These are phyloP conservation scores for Xylaria intraflava DNA, from an alignment of 495 filamentous ascomycete genomes.

Conservation along the genomic window DNA sequence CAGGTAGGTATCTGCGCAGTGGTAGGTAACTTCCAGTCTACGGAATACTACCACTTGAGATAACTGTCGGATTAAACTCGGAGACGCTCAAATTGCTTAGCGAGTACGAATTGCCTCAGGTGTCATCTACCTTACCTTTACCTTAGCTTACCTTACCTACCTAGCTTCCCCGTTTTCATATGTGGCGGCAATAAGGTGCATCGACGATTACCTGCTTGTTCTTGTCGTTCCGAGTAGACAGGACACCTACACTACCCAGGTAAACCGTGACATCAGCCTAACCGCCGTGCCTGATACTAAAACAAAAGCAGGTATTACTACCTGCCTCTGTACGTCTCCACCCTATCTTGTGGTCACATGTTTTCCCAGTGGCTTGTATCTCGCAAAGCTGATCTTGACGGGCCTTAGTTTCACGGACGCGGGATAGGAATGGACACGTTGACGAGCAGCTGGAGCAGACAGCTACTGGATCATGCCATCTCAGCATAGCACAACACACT, in stretches of 20 bases:
- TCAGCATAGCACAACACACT: constrained; percentile 4
- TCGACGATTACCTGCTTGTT: no score
- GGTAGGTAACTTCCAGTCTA: no score
- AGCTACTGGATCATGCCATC: constrained; percentile 6
- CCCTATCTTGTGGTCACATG: constrained; percentile 6
- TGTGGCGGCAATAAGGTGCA: background rate
- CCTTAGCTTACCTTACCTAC: no score
- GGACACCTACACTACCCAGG: background rate
- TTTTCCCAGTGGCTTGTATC: constrained; percentile 7
- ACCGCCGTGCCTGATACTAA: background rate
- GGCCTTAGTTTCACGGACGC: constrained; percentile 6
- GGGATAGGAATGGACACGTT: constrained; percentile 7
- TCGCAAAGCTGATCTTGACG: constrained; percentile 2
- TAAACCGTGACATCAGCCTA: background rate
- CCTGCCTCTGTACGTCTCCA: background rate
- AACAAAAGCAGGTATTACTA: constrained; percentile 2
- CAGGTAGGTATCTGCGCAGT: no score
- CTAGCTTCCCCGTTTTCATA: constrained; percentile 1
- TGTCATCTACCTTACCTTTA: no score
- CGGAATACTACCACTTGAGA: no score
- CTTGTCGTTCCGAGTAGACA: background rate
- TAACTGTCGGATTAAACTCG: background rate
- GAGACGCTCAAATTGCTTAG: background rate
- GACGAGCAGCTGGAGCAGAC: constrained; percentile 6
- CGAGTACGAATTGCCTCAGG: constrained; percentile 10